These are phyloP conservation scores for Backusella parvicylindrica DNA, from an alignment of 192 early-diverging fungal species.

Conservation along the genomic window DNA sequence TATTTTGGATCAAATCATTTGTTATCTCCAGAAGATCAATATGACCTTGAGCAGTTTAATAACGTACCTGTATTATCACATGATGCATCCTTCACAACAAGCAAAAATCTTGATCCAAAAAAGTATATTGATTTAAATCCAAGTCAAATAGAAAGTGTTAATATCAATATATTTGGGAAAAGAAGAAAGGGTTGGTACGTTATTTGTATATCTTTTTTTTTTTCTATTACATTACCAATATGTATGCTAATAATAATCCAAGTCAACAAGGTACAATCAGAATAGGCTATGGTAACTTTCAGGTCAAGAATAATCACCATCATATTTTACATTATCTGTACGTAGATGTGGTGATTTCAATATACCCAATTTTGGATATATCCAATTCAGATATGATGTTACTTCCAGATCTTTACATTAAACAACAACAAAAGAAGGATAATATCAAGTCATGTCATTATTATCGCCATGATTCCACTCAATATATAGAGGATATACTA, in stretches of 20 bases:
- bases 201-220: not conserved
- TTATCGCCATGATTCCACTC: not conserved
- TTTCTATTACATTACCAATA: not conserved
- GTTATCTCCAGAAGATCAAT: conserved; percentile 61
- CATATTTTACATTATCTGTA: conserved; percentile 23
- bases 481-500: conserved; percentile 3
- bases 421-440: not conserved
- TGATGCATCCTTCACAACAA: conserved; percentile 25
- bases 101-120: conserved; percentile 12
- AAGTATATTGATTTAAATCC: conserved; percentile 48
- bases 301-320: not conserved
- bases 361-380: conserved; percentile 56
- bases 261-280: conserved; percentile 66
- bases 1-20: conserved; percentile 36
- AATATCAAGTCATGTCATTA: not conserved
- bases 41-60: conserved; percentile 69
- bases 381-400: conserved; percentile 55
- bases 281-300: conserved; percentile 66
- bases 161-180: conserved; percentile 72
- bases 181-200: conserved; percentile 52
- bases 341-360: conserved; percentile 64
- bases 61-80: conserved; percentile 54
- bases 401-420: conserved; percentile 41
- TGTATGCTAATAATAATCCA: no score
- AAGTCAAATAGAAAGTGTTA: conserved; percentile 48